Base-by-base conservation (phyloP, 345 rosid species). In the Corchorus olitorius region DNA sequence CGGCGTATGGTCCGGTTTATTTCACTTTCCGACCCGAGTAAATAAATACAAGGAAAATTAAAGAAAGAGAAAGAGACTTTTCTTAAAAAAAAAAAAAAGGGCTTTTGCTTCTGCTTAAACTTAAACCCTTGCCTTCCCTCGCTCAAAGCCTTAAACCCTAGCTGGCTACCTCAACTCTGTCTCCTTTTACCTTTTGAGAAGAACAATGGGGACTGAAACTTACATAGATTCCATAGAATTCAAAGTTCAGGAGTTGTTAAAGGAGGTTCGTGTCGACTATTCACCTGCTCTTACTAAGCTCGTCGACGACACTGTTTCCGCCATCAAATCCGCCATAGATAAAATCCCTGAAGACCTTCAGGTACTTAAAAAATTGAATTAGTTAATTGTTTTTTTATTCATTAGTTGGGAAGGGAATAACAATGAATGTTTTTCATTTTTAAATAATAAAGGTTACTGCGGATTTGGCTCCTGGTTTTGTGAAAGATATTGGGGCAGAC, bases 401-500 rank as follows among this genome's bases (percentile, higher is more conserved):
- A 4, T 60, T 7, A 8, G 3, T 41, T 48, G 2, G 5, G n/a
- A 17, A 37, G 5, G 76, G 67, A 27, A 1, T n/a, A 56, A 20
- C 27, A 13, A 37, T n/a, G 12, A 49, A 33, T 15, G 1, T 41
- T 48, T 16, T 63, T 15, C 10, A 49, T 65, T 1, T 14, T 59
- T 39, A 27, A 20, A 52, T 71, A 12, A 55, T 16, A 20, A 85
- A 93, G 97, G 95, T 91, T 74, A 84, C 65, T 33, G 88, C 87
- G 19, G 91, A 87, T 65, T 78, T 84, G 73, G 97, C 97, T 73
- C 81, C 92, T 0, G 83, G 80, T 60, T 93, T 96, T 78, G 92
- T 92, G 49, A 81, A 81, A 46, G 98, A 93, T 69, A 81, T 91
- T 72, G 93, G 94, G 4, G 94, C 93, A 0, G 99, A 91, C 76